Conservation (phyloP, 1,284 basidiomycete genomes). For the Fomitopsis pinicola region DNA sequence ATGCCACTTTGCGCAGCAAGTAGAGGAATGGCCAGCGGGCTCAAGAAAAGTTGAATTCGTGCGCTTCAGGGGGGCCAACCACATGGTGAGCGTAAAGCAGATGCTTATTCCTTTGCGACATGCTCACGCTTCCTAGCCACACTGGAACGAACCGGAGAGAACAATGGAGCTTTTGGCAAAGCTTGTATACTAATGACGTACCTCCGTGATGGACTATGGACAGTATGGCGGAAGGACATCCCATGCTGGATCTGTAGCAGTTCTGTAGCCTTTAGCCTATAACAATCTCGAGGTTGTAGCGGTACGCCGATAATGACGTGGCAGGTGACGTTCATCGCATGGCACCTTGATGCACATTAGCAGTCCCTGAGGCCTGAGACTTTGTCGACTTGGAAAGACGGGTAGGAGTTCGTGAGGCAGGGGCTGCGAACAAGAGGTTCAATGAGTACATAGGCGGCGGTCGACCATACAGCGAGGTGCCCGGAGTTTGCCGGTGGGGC, state of each 20-base stretch:
- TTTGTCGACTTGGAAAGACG: no score
- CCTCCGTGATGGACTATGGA: neutral
- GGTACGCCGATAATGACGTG: no score
- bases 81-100: constrained; percentile 11
- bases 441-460: no score
- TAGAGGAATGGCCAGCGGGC: neutral
- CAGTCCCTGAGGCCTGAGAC: no score
- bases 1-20: constrained; percentile 3
- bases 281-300: neutral
- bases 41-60: constrained; percentile 3
- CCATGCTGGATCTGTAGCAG: neutral
- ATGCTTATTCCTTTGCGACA: neutral
- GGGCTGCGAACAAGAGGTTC: no score
- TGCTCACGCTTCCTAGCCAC: neutral
- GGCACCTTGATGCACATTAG: no score
- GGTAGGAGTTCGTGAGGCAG: no score
- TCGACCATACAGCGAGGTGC: no score
- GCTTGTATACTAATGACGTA: neutral
- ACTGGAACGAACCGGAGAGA: neutral
- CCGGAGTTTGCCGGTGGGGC: no score
- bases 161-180: neutral
- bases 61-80: constrained; percentile 9
- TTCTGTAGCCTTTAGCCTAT: neutral
- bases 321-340: no score
- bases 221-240: no score